Evolutionary conservation across 1,284 basidiomycete species (phyloP), one percentile per base, ranked within the genome.

Genomic region (Leccinum variabile): DNA sequence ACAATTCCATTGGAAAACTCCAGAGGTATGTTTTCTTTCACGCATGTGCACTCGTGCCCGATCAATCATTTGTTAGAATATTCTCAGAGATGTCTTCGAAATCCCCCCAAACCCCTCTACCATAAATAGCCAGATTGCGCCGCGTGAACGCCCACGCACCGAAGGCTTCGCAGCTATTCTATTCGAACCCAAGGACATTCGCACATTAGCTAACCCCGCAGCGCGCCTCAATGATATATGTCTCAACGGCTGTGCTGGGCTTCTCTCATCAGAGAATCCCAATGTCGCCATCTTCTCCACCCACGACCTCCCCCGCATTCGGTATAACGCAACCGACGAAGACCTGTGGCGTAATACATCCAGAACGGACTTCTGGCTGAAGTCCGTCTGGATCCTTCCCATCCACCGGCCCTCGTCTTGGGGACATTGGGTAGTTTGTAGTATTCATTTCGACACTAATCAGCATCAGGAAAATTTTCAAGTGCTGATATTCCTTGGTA

Each of bases 381-480:
- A 68, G 14, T 2, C 44, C 0, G 22, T 62, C 2, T 68, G 67
- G 65, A 66, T 68, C 13, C 32, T 68, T 1, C 67, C 59, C 0
- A 63, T 68, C 10, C 62, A 68, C 49, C 18, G 37, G 1, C 59
- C 59, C 2, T 56, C 41, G 1, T 39, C 39, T 11, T 57, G 57
- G 28, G 54, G 64, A 4, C 67, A 68, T 25, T 68, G 63, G 67
- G 61, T 68, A 0, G 1, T 66, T 3, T 68, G 67, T n/a, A 59
- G 14, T 4, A 41, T 60, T 18, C 7, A 54, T 25, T n/a, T 62
- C 16, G n/a, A 50, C 3, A 35, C n/a, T 6, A 16, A 18, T 6
- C 10, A 6, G 3, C 7, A 30, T 30, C 18, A 22, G 18, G 18
- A 22, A 22, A 22, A 22, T 22, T 22, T 22, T 22, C 18, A 22